Conservation (phyloP, 345 rosid genomes). For the Jatropha curcas region DNA sequence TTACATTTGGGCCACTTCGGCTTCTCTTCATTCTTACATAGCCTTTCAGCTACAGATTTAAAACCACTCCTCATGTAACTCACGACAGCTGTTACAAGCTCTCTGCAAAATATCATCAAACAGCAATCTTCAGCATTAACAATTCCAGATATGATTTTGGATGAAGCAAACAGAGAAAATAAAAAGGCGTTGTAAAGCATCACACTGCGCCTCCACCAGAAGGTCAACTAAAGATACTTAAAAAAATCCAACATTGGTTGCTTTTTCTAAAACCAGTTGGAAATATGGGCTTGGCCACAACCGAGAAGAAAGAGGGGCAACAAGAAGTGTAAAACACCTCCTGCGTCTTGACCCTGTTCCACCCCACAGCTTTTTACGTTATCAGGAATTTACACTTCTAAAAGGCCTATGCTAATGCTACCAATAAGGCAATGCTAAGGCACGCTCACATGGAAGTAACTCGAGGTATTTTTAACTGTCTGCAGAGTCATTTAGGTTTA, state of each 20-base stretch:
- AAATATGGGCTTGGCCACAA: neutral
- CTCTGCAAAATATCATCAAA: conserved; percentile 45
- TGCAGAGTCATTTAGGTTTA: neutral
- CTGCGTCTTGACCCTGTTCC: too few species aligned
- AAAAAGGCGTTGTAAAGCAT: neutral
- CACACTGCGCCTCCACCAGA: neutral
- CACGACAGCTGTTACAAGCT: conserved; percentile 43
- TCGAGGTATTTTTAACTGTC: neutral
- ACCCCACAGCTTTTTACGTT: neutral
- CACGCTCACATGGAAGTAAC: too few species aligned
- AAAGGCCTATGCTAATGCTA: neutral
- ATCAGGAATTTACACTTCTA: neutral
- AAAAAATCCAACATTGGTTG: neutral
- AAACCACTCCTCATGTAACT: conserved; percentile 61
- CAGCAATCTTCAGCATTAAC: neutral
- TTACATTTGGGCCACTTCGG: conserved; percentile 62
- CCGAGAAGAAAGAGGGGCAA: neutral
- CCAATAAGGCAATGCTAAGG: neutral
- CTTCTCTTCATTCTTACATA: conserved; percentile 52
- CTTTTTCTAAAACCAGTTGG: neutral
- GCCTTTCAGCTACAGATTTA: conserved; percentile 50
- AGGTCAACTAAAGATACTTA: neutral
- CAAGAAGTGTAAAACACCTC: neutral
- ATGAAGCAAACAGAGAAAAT: neutral
- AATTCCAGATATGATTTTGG: neutral